phyloP scores from a whole-genome alignment of 768 basidiomycete genomes.

The Lactifluus echinatus region DNA sequence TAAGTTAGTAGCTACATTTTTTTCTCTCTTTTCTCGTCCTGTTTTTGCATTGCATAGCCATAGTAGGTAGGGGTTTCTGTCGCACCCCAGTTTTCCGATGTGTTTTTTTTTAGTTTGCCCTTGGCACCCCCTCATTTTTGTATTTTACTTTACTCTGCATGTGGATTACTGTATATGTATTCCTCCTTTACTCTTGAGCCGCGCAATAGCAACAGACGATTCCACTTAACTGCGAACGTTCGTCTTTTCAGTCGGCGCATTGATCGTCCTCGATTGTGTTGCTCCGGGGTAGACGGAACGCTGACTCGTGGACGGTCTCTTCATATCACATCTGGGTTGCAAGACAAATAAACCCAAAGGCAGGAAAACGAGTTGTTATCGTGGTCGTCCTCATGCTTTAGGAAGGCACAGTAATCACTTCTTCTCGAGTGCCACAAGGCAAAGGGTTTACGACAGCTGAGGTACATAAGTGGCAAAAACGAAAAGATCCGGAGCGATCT shows the following conservation, averaged over 20 bases:
- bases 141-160: slow-evolving; percentile 8
- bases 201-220: slow-evolving; percentile 12
- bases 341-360: not conserved
- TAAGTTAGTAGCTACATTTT: not conserved
- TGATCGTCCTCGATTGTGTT: slow-evolving; percentile 10
- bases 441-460: slow-evolving; percentile 9
- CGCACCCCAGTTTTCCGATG: too few relatives aligned
- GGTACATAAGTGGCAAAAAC: not conserved
- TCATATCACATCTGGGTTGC: too few relatives aligned
- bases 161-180: slow-evolving; percentile 11
- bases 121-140: not conserved
- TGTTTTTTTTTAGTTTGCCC: too few relatives aligned
- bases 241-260: not conserved
- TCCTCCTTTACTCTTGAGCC: not conserved
- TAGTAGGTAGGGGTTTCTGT: too few relatives aligned
- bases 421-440: slow-evolving; percentile 6
- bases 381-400: not conserved
- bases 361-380: not conserved
- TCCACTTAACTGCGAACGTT: not conserved
- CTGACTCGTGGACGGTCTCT: not conserved
- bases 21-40: not conserved
- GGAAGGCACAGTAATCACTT: not conserved
- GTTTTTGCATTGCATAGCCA: too few relatives aligned
- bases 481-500: not conserved
- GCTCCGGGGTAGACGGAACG: not conserved